phyloP scores from a whole-genome alignment of 202 grass and related monocot genomes.

The Musa balbisiana region DNA sequence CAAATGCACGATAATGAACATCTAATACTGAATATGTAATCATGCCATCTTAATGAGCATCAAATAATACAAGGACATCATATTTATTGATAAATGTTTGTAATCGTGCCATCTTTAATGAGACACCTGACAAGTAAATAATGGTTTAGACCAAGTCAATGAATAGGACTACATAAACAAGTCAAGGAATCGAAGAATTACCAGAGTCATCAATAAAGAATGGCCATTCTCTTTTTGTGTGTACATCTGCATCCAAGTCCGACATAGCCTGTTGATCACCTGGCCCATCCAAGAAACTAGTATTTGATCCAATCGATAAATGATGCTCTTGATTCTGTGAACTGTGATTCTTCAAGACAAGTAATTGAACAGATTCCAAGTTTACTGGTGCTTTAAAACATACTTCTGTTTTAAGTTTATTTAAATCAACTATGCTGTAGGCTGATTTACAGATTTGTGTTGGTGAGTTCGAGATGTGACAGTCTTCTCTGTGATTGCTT shows the following conservation, averaged over 20 bases:
- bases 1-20: no score
- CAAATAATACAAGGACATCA: no score
- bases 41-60: no score
- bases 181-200: conserved; percentile 19
- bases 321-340: conserved; percentile 21
- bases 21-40: no score
- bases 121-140: no score
- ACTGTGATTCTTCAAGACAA: conserved; percentile 22
- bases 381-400: conserved; percentile 19
- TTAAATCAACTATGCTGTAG: conserved; percentile 18
- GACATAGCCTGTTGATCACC: conserved; percentile 53
- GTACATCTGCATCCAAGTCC: conserved; percentile 35
- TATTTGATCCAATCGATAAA: conserved; percentile 28
- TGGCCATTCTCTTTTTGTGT: conserved; percentile 33
- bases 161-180: neutral
- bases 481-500: conserved; percentile 20
- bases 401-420: conserved; percentile 26
- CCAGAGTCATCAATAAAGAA: conserved; percentile 46
- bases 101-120: no score
- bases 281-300: conserved; percentile 37
- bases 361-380: conserved; percentile 25
- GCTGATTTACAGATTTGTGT: conserved; percentile 5
- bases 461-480: conserved; percentile 28
- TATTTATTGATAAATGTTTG: no score
- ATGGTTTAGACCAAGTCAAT: neutral